These are phyloP conservation scores for Metschnikowia continentalis DNA, from an alignment of 805 yeast species.

Conservation along the genomic window DNA sequence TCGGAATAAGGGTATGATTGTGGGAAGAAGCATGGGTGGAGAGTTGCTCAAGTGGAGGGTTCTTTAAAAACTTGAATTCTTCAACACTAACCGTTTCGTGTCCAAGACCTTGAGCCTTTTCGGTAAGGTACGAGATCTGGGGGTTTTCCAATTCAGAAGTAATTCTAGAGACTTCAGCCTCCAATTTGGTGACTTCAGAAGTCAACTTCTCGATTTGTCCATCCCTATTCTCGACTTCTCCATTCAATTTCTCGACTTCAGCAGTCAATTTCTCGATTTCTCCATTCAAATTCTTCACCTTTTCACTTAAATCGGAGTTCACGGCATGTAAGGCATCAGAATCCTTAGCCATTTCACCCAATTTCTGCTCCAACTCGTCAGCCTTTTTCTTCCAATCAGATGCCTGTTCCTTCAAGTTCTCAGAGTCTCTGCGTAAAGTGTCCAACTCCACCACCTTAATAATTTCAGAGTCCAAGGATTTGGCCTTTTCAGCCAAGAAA, in stretches of 20 bases:
- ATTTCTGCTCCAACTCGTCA: not conserved
- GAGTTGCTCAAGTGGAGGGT: slow-evolving; percentile 16
- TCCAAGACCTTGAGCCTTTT: slow-evolving; percentile 6
- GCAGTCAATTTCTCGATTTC: not conserved
- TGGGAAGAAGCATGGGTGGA: slow-evolving; percentile 3
- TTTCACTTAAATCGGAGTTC: not conserved
- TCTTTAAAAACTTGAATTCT: slow-evolving; percentile 7
- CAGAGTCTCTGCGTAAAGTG: not conserved
- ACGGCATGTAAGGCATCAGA: not conserved
- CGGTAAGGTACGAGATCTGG: not conserved
- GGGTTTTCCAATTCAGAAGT: not conserved
- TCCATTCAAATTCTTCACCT: not conserved
- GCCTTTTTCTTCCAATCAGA: not conserved
- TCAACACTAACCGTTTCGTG: slow-evolving; percentile 5
- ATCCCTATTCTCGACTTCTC: not conserved
- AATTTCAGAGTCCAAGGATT: not conserved
- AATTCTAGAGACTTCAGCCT: not conserved
- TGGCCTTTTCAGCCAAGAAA: slow-evolving; percentile 6
- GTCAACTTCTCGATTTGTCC: not conserved
- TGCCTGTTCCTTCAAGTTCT: not conserved
- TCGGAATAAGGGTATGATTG: slow-evolving; percentile 1
- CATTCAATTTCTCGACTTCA: not conserved
- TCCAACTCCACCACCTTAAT: not conserved
- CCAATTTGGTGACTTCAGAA: not conserved
- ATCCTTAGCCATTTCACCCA: not conserved